Evolutionary conservation across 805 yeast genomes (phyloP).

Genomic region (Kuraishia molischiana): DNA sequence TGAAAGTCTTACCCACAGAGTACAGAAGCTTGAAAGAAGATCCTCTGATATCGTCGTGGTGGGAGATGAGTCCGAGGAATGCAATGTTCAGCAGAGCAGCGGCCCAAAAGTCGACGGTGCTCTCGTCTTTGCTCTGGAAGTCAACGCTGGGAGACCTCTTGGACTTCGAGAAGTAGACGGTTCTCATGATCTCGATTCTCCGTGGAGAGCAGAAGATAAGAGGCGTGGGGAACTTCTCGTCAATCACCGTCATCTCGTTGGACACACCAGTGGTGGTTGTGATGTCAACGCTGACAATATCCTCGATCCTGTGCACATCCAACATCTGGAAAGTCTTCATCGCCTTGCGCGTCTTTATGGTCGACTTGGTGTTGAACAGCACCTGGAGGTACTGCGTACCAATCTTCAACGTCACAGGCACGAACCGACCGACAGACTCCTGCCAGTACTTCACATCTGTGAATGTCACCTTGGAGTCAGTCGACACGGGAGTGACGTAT

Average conservation of each 20-base stretch:
- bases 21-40: constrained; percentile 57
- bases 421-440: constrained; percentile 33
- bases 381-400: constrained; percentile 65
- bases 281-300: constrained; percentile 28
- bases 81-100: constrained; percentile 56
- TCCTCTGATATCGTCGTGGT: constrained; percentile 46
- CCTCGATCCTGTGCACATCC: constrained; percentile 31
- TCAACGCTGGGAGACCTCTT: constrained; percentile 20
- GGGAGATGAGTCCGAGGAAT: constrained; percentile 58
- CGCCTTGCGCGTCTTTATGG: constrained; percentile 25
- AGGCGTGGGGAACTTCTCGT: constrained; percentile 21
- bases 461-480: constrained; percentile 42
- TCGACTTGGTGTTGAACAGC: constrained; percentile 30
- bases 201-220: constrained; percentile 38
- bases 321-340: constrained; percentile 26
- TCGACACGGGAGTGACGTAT: constrained; percentile 28
- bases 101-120: constrained; percentile 25
- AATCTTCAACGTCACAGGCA: constrained; percentile 54
- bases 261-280: constrained; percentile 35
- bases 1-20: constrained; percentile 49
- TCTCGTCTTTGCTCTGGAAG: constrained; percentile 17
- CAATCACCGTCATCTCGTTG: constrained; percentile 37
- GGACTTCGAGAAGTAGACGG: constrained; percentile 58
- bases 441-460: constrained; percentile 45
- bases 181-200: constrained; percentile 57